Base-by-base conservation (phyloP, 1,284 basidiomycete genomes). In the Neonothopanus nambi region DNA sequence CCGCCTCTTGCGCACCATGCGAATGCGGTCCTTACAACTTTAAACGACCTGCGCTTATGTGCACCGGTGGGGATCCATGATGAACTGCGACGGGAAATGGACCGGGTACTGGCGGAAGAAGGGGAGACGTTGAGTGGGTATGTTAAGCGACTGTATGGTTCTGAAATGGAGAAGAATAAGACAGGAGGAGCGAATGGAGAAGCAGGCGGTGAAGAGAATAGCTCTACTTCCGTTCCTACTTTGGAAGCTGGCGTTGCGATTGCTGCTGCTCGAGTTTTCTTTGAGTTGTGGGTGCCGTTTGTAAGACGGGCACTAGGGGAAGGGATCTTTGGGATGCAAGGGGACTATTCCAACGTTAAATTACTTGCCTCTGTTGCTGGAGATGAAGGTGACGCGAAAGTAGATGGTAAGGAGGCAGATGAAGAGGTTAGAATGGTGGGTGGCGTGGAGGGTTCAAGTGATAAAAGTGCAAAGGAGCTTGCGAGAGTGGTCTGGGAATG, bases 1-100 rank as follows among this genome's bases (percentile, higher is more conserved):
- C 88, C 91, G 1, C 88, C 91, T 0, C 73, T 96, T 2, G 93
- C 91, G 1, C 71, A 80, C 21, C 81, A 85, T 57, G 78, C 89
- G 44, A 98, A 98, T 65, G 78, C 83, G 0, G 71, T 94, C 30
- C 75, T 94, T 3, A 76, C 81, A 1, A 78, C 88, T 0, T 73
- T 97, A 47, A 98, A 98, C 68, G 76, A 85, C 2, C 76, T 98
- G 12, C 87, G 94, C 1, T 74, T 94, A 8, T 78, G 96, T 9
- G 91, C 91, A 0, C 91, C 93, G 0, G 70, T 82, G 6, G 73
- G 75, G 38, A 74, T 86, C 38, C 67, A 64, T 1, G 67, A 77
- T 28, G 65, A 93, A 2, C 66, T 74, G 4, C 72, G 91, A 17
- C 9, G 43, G 1, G 24, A 18, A 15, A 30, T 54, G 42, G 82